Evolutionary conservation across 176 grass and related monocot genomes (phyloP), one percentile per base, ranked within the genome.

Genomic region (Thalia dealbata): DNA sequence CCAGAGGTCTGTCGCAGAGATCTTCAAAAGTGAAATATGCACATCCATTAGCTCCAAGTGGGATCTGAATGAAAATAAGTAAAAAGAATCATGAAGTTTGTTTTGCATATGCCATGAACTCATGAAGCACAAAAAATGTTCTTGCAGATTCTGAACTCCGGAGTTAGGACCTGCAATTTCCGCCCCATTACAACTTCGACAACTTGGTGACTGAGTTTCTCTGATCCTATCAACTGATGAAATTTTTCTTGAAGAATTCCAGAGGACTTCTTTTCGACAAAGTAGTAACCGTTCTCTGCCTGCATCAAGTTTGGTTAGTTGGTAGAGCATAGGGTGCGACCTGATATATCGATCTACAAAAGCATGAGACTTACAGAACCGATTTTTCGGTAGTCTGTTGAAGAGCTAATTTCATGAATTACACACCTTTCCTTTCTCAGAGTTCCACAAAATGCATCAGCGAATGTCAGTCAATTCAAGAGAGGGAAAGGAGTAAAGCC

Each of bases 1-100:
- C 89, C 72, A 96, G 85, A 84, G 87, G 95, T 61, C 72, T 92
- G 66, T 92, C 90, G 75, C 90, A 97, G 56, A 97, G 85, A 80
- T 97, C 87, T 78, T 97, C 90, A 79, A 92, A 91, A 11, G 8
- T 78, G 78, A 97, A 97, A 88, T 92, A 97, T 65, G 90, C 90
- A 91, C 87, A 92, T 25, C 90, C 85, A 88, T 97, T 88, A 77
- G 85, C 95, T 80, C 89, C 93, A 21, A 92, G 54, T 63, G 87
- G 82, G 38, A 92, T 84, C 93, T 97, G 64, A 75, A 61, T 45
- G 35, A 75, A 75, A 75, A 79, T 0, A 80, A 41, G n/a, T 80
- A 43, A 44, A 44, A 0, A 69, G 30, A 71, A 81, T 27, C 43
- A 62, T 85, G 56, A 80, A 65, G 78, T 52, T 74, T 16, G 50